Percentiles rank a stretch among this genome's conserved stretches.
phyloP scores from a whole-genome alignment of 192 early-diverging fungal genomes.

The Backusella australiensis region DNA sequence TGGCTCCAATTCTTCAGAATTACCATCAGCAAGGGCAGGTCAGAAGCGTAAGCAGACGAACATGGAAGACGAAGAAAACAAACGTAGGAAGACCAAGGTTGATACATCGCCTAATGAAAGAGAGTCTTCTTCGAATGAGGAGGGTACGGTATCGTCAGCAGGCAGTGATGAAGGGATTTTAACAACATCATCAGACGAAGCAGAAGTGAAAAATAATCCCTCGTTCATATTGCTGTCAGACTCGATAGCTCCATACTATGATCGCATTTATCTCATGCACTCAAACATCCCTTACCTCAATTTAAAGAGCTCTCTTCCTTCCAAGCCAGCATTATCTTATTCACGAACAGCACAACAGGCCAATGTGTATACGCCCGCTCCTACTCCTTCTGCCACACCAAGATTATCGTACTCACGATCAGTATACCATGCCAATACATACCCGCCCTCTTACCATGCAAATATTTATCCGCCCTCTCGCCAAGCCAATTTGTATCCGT shows the following conservation, averaged over 20 bases:
- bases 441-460: too few relatives aligned
- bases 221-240: background rate
- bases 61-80: background rate
- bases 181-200: background rate
- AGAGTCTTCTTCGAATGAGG: too few relatives aligned
- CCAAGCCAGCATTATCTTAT: too few relatives aligned
- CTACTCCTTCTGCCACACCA: too few relatives aligned
- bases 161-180: slow-evolving; percentile 10
- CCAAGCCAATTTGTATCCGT: too few relatives aligned
- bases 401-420: too few relatives aligned
- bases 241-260: slow-evolving; percentile 34
- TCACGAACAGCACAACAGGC: too few relatives aligned
- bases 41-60: background rate
- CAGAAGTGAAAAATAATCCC: background rate
- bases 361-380: too few relatives aligned
- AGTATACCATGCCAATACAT: too few relatives aligned
- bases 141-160: background rate
- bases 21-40: background rate
- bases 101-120: background rate
- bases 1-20: background rate
- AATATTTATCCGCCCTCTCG: too few relatives aligned
- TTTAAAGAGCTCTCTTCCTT: slow-evolving; percentile 37
- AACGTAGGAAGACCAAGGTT: background rate
- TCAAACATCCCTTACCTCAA: slow-evolving; percentile 59
- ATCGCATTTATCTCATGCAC: slow-evolving; percentile 67